phyloP scores from a whole-genome alignment of 306 rosid species.

The Nissolia schottii region DNA sequence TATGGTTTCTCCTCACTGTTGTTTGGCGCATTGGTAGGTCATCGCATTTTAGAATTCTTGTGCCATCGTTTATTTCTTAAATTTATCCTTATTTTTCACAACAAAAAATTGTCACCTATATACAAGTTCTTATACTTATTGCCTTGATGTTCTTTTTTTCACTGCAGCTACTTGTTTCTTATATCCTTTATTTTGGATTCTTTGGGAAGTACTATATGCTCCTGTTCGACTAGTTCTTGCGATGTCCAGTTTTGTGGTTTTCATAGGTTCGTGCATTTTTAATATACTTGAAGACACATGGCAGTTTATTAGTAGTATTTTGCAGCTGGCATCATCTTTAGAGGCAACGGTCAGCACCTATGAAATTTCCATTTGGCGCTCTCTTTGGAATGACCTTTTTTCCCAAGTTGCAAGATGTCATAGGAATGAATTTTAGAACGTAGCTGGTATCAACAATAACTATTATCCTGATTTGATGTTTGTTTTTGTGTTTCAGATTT shows the following conservation, averaged over 20 bases:
- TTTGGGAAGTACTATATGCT: slow-evolving; percentile 64
- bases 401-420: slow-evolving; percentile 56
- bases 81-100: not conserved
- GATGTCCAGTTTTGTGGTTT: slow-evolving; percentile 41
- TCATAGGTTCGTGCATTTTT: slow-evolving; percentile 28
- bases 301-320: slow-evolving; percentile 50
- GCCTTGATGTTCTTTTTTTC: slow-evolving; percentile 11
- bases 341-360: slow-evolving; percentile 51
- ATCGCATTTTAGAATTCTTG: slow-evolving; percentile 18
- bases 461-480: slow-evolving; percentile 21
- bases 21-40: slow-evolving; percentile 72
- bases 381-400: slow-evolving; percentile 94
- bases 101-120: slow-evolving; percentile 3
- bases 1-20: slow-evolving; percentile 53
- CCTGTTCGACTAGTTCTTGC: slow-evolving; percentile 58
- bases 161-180: slow-evolving; percentile 58
- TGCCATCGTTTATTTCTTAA: not conserved
- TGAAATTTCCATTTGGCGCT: slow-evolving; percentile 82
- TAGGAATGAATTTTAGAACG: slow-evolving; percentile 1
- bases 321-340: slow-evolving; percentile 67
- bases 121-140: slow-evolving; percentile 18
- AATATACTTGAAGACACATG: slow-evolving; percentile 43
- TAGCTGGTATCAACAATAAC: not conserved
- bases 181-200: slow-evolving; percentile 64
- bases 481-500: slow-evolving; percentile 51